phyloP scores from a whole-genome alignment of 192 early-diverging fungal genomes.

The Paraglomus brasilianum region DNA sequence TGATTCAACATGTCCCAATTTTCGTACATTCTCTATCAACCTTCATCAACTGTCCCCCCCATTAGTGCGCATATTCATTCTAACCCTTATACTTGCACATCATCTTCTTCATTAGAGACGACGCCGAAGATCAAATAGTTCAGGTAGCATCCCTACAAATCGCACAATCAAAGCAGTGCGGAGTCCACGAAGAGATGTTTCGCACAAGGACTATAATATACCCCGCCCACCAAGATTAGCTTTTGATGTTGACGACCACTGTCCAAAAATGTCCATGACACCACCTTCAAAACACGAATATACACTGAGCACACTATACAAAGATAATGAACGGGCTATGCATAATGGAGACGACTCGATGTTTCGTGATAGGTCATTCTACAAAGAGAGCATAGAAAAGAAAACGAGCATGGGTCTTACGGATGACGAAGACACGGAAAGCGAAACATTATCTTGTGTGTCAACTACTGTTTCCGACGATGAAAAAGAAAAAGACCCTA shows the following conservation, averaged over 20 bases:
- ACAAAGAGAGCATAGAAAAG: conserved; percentile 32
- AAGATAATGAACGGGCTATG: background rate
- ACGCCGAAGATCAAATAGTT: conserved; percentile 30
- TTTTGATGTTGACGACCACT: background rate
- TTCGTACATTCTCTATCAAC: too few species aligned
- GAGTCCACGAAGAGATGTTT: conserved; percentile 12
- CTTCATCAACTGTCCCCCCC: too few species aligned
- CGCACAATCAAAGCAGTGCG: conserved; percentile 14
- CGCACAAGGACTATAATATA: background rate
- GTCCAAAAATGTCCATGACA: conserved; percentile 6
- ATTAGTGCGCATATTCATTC: too few species aligned
- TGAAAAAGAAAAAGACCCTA: background rate
- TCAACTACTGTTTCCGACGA: background rate
- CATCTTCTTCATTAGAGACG: conserved; percentile 8
- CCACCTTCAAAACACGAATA: conserved; percentile 14
- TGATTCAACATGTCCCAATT: too few species aligned
- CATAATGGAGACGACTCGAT: background rate
- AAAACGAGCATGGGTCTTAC: conserved; percentile 26
- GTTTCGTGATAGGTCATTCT: background rate
- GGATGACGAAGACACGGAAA: conserved; percentile 5
- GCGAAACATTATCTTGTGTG: conserved; percentile 4
- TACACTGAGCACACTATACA: background rate
- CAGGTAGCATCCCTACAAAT: conserved; percentile 1
- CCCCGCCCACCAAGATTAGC: conserved; percentile 19
- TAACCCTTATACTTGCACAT: too few species aligned